Conservation (phyloP, 148 eudicot species). For the Rhododendron mucronatum region DNA sequence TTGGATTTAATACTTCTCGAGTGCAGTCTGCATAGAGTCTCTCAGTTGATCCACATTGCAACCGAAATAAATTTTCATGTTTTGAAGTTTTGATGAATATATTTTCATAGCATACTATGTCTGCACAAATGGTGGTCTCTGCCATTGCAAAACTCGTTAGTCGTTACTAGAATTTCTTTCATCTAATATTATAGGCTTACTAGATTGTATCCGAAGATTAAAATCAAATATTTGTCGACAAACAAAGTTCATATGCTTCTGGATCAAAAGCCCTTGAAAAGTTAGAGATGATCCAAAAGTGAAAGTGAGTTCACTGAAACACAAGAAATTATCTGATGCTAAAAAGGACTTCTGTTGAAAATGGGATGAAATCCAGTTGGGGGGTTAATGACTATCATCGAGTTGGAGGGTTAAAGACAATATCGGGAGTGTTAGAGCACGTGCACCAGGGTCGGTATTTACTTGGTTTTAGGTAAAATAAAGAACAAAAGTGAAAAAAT, state of each 20-base stretch:
- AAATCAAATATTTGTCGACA: neutral
- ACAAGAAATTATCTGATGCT: no score
- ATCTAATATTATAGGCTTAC: neutral
- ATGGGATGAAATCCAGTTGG: no score
- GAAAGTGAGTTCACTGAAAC: neutral
- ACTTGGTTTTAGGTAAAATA: neutral
- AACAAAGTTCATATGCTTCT: neutral
- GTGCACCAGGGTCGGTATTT: no score
- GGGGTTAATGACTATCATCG: no score
- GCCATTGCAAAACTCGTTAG: neutral
- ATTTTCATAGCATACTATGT: neutral
- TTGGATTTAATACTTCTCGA: neutral
- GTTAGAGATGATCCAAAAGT: neutral
- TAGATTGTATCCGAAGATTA: neutral
- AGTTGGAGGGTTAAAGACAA: no score
- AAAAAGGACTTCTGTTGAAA: no score
- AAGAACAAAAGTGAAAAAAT: neutral
- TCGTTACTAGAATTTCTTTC: neutral
- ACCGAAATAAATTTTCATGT: neutral
- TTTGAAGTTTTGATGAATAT: neutral
- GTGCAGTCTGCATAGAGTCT: neutral
- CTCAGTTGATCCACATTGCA: neutral
- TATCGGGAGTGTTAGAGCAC: no score
- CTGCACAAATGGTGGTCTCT: neutral
- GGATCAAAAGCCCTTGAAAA: neutral